phyloP scores from a whole-genome alignment of 2,329 filamentous ascomycete species.

The Epicoccum sorghinum region DNA sequence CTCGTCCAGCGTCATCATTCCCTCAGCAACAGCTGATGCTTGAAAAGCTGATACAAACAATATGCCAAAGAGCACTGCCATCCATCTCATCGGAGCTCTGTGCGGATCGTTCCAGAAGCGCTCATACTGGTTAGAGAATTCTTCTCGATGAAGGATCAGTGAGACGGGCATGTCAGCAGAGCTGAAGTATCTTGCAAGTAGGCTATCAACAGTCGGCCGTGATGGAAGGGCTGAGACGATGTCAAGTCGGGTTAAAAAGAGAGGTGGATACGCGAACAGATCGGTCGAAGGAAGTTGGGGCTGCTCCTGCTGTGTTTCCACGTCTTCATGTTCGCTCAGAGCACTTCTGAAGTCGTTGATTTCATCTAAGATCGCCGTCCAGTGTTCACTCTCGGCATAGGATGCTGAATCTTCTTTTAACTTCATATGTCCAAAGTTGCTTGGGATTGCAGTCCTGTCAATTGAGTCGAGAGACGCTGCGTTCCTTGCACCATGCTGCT shows the following conservation, averaged over 20 bases:
- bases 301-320: neutral
- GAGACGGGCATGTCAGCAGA: slow-evolving; percentile 9
- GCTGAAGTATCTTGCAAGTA: slow-evolving; percentile 34
- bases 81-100: neutral
- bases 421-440: neutral
- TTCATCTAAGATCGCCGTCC: slow-evolving; percentile 25
- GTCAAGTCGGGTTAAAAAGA: slow-evolving; percentile 10
- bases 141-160: slow-evolving; percentile 5
- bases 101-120: slow-evolving; percentile 5
- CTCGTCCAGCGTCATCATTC: too few relatives aligned
- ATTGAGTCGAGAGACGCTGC: too few relatives aligned
- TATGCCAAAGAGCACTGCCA: too few relatives aligned
- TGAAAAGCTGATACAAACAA: too few relatives aligned
- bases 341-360: slow-evolving; percentile 23
- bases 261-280: neutral
- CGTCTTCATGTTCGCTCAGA: slow-evolving; percentile 35
- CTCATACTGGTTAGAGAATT: slow-evolving; percentile 8
- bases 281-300: neutral
- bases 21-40: too few relatives aligned
- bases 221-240: slow-evolving; percentile 20
- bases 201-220: slow-evolving; percentile 15
- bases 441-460: too few relatives aligned
- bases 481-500: neutral
- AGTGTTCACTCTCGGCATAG: slow-evolving; percentile 23
- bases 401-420: neutral